Conservation (phyloP, 1,139 yeast genomes). For the Yamadazyma sp. region DNA sequence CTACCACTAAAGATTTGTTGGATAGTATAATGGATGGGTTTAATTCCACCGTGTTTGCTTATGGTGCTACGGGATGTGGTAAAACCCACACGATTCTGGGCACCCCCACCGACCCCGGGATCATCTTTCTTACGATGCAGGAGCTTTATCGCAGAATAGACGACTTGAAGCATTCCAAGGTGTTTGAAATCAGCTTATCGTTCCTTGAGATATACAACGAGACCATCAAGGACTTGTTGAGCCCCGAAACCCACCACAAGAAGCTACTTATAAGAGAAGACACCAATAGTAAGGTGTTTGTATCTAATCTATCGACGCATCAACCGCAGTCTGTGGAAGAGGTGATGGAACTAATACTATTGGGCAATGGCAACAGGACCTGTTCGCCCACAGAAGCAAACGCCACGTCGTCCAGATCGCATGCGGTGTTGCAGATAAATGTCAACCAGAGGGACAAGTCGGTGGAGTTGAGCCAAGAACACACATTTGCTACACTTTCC, state of each 20-base stretch:
- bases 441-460: conserved; percentile 62
- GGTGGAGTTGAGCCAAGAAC: conserved; percentile 65
- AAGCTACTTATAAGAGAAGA: conserved; percentile 70
- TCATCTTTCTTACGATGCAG: conserved; percentile 74
- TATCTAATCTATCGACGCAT: conserved; percentile 70
- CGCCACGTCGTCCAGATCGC: conserved; percentile 86
- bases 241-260: conserved; percentile 49
- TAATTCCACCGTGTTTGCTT: conserved; percentile 77
- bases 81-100: conserved; percentile 92
- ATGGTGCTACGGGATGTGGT: conserved; percentile 91
- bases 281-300: conserved; percentile 62
- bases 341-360: conserved; percentile 74
- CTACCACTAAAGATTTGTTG: conserved; percentile 70
- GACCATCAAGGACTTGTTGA: conserved; percentile 73
- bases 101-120: conserved; percentile 70
- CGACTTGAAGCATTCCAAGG: conserved; percentile 51
- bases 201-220: conserved; percentile 91
- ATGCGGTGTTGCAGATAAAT: conserved; percentile 85
- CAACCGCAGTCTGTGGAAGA: conserved; percentile 66
- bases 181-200: conserved; percentile 63
- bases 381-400: conserved; percentile 90
- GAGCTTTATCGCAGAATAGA: conserved; percentile 69
- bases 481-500: conserved; percentile 75
- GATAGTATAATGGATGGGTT: conserved; percentile 80
- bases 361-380: conserved; percentile 76